Evolutionary conservation across 192 early-diverging fungal species (phyloP), one percentile per base, ranked within the genome.

Genomic region (Linnemannia exigua): DNA sequence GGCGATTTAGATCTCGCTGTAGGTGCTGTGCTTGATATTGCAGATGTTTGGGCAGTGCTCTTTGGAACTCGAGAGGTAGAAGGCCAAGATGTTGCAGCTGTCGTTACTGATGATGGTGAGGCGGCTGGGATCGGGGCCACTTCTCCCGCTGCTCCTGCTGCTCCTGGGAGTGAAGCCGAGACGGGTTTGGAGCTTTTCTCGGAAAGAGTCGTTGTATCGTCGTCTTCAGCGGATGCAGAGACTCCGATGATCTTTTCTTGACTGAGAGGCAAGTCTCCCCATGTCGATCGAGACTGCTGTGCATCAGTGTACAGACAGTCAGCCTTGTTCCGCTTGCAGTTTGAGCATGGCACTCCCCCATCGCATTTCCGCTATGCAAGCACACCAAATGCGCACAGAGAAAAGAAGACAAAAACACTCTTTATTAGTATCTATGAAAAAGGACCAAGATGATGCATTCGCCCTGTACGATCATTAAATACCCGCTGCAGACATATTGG

Each of bases 271-370:
- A 79, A 76, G 66, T 86, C 84, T 14, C 84, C 84, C 84, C 84
- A 86, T 8, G 79, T 86, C 19, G 84, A 79, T 1, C 84, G 84
- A 7, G 84, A 86, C 70, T 76, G 84, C 47, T 86, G 84, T 37
- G 84, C 84, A 76, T 86, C 84, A 0, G 84, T 86, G 37, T 86
- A 86, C 22, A 79, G 37, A 68, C 84, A 86, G 48, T 86, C 84
- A 15, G 79, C 77, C 11, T 79, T 86, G 75, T 86, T 86, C 36
- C 79, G 76, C 78, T 80, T 79, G 63, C 84, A 86, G 66, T 86
- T 86, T 22, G 84, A 86, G 41, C 84, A 86, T 19, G 84, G 84
- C 20, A 86, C 79, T 5, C 84, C 84, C 36, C 84, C 80, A 63
- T 86, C 84, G 50, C 84, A 86, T 48, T 86, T 86, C 3, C 84